Evolutionary conservation across 768 basidiomycete genomes (phyloP).

Genomic region (Termitomyces eurrhizus): DNA sequence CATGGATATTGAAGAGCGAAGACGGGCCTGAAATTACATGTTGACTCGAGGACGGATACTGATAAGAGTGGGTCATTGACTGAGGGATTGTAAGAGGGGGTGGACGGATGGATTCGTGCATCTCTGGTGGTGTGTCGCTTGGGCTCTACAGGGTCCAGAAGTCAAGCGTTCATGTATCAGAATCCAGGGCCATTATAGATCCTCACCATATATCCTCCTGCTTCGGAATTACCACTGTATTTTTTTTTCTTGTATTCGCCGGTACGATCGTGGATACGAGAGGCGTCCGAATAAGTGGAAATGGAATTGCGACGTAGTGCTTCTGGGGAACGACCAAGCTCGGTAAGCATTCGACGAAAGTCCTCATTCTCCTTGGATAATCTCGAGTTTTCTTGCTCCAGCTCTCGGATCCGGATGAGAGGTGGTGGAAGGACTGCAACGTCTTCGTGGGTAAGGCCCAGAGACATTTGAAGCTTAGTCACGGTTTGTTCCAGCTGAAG

Average conservation of each 20-base stretch:
- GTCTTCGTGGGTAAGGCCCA: conserved; percentile 72
- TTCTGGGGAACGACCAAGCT: conserved; percentile 34
- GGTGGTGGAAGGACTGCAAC: conserved; percentile 71
- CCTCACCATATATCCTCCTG: background rate
- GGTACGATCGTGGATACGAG: conserved; percentile 48
- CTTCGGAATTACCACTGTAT: conserved; percentile 27
- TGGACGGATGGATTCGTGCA: conserved; percentile 35
- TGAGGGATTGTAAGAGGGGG: conserved; percentile 66
- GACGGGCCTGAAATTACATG: conserved; percentile 38
- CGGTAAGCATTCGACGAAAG: conserved; percentile 60
- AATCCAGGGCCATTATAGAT: no score
- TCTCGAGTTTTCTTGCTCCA: conserved; percentile 75
- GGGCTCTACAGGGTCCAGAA: conserved; percentile 31
- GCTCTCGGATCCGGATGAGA: conserved; percentile 71
- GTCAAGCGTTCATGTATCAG: background rate
- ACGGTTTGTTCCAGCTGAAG: conserved; percentile 79
- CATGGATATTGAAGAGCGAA: conserved; percentile 49
- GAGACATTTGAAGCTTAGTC: conserved; percentile 74
- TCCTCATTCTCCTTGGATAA: conserved; percentile 73
- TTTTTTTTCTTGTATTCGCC: conserved; percentile 64
- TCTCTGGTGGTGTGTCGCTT: conserved; percentile 42
- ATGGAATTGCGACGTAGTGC: conserved; percentile 45
- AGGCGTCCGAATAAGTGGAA: conserved; percentile 42
- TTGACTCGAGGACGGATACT: conserved; percentile 32
- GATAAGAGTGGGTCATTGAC: conserved; percentile 50